Evolutionary conservation across 176 grass and related monocot species (phyloP), one percentile per base, ranked within the genome.

Genomic region (Hordeum vulgare): DNA sequence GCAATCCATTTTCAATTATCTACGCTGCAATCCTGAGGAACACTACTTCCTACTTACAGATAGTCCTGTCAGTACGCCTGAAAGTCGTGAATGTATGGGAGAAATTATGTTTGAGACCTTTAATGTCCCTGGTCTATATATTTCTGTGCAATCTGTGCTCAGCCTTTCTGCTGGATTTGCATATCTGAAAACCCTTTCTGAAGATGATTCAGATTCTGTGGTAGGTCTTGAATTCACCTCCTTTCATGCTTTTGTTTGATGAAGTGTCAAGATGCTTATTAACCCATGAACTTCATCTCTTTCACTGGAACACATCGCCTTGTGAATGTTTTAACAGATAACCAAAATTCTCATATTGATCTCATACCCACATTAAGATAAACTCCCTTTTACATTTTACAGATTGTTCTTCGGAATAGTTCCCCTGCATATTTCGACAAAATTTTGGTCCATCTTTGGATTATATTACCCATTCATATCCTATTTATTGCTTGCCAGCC

Each of bases 101-200:
- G 96, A 98, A 90, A 98, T 98, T 61, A 98, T 98, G 96, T 98
- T 98, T 71, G 96, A 98, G 83, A 98, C 96, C 18, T 98, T 98
- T 82, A 96, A 98, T 75, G 83, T 98, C 41, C 96, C 96, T 80
- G 96, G 91, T 68, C 68, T 98, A 67, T 98, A 98, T 88, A 94
- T 98, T 82, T 86, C 90, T 12, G 91, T 98, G 74, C 96, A 98
- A 27, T 93, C 96, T 77, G 83, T 95, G 68, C 96, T 98, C 82
- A 91, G 93, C 68, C 90, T 98, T 77, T 92, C 93, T 75, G 96
- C 96, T 56, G 96, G 96, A 85, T 95, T 85, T 15, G 88, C 88
- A 15, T 90, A 77, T 57, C 88, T 86, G 58, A 90, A 86, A 82
- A 83, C 57, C 66, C 67, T 90, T 78, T 90, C 83, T 66, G 88